Conservation (phyloP, 1,284 basidiomycete species). For the Rhodotorula sp. region DNA sequence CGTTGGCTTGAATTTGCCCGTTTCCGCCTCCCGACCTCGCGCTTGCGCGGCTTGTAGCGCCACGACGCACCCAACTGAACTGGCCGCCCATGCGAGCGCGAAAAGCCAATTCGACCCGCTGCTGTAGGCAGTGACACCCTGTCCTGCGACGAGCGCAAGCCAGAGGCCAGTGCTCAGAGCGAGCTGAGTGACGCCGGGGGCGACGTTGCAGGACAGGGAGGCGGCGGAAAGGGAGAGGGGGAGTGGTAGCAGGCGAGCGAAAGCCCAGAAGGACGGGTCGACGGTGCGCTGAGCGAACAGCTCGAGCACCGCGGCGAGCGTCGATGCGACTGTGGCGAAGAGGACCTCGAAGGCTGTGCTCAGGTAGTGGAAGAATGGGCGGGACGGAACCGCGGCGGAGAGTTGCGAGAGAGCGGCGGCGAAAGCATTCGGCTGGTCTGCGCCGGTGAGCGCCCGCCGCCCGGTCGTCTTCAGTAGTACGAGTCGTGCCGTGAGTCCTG, state of each 20-base stretch:
- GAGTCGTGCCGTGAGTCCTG: neutral
- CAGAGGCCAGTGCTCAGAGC: too few relatives aligned
- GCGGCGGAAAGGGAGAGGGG: too few relatives aligned
- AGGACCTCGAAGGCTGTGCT: neutral
- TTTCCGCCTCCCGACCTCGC: too few relatives aligned
- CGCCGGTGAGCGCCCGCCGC: neutral
- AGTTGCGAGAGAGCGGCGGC: neutral
- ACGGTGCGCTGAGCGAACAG: neutral
- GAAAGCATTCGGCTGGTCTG: neutral
- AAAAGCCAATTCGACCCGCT: neutral
- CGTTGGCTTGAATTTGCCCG: too few relatives aligned
- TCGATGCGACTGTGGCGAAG: neutral
- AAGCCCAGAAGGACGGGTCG: conserved; percentile 7
- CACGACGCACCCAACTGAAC: neutral
- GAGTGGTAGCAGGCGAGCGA: conserved; percentile 1
- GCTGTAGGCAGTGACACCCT: neutral
- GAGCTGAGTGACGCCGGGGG: neutral
- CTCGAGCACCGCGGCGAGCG: neutral
- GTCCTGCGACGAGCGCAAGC: neutral
- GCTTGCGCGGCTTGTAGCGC: neutral
- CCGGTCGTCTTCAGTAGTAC: neutral
- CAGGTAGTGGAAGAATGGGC: neutral
- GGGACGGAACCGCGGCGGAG: neutral
- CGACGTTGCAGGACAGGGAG: neutral
- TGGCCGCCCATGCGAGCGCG: neutral